Evolutionary conservation across 1,139 yeast genomes (phyloP), one percentile per base, ranked within the genome.

Genomic region (Zygoascus meyerae): DNA sequence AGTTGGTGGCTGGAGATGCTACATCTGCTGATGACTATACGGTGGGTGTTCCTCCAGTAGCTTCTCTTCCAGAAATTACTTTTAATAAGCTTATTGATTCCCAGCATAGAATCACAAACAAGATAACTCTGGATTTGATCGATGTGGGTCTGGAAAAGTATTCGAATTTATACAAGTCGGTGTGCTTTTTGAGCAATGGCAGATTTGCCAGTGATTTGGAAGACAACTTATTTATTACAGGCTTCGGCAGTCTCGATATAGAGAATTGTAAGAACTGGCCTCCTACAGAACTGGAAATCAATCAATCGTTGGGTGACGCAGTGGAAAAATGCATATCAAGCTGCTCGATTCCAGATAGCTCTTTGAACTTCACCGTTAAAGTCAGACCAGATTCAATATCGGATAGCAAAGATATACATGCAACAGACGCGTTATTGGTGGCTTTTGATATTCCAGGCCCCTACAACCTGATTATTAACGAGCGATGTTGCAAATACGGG

Each of bases 401-500:
- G 6, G 30, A 32, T 21, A 5, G 26, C 26, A 21, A 21, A 21
- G 26, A 21, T 7, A 21, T 21, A 21, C 26, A 21, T 10, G 40
- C 41, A 9, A 39, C 46, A 33, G 32, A 38, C 33, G 8, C 11
- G 16, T 18, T 42, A 21, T 37, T 17, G 21, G 42, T 56, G 37
- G 44, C 48, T 28, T 56, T 56, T 45, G 46, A 45, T 17, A 53
- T 55, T 2, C 59, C 58, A 2, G 36, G 44, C 32, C 60, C 61
- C 9, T 42, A 56, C n/a, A 35, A 46, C 15, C 16, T 53, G 7
- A 39, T 58, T 8, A 30, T 58, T 16, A 47, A 48, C 17, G 16
- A 36, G 6, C 34, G 40, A 11, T 48, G 47, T 34, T 47, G 48
- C n/a, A 10, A n/a, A 32, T 21, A 21, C 7, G 26, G 26, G 4